Evolutionary conservation across 192 early-diverging fungal species (phyloP), one percentile per base, ranked within the genome.

Genomic region (Phlyctochytrium arcticum): DNA sequence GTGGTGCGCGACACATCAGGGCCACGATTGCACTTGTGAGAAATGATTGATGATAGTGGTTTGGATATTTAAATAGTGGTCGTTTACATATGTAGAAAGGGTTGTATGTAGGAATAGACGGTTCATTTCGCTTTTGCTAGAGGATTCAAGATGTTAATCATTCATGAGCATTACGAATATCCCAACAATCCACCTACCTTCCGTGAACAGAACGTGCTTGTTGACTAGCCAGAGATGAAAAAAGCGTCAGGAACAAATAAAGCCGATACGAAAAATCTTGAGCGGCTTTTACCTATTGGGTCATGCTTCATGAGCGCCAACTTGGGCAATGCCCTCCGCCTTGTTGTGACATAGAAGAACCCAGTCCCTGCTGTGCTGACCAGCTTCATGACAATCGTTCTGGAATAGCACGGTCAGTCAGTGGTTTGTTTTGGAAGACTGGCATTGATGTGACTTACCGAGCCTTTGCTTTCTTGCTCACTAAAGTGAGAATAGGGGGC

Each of bases 241-340:
- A 26, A 21, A 27, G 8, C 31, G 21, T 15, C 32, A 10, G n/a
- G 0, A 21, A 39, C 7, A 31, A 36, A 12, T 6, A 26, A 30
- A 10, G 7, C 8, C 4, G 36, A 7, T 24, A 42, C 0, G 24
- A 26, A 29, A 5, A 21, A 62, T 34, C 33, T 34, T 30, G 24
- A 27, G 4, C 50, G 37, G 10, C 34, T 17, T 67, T 44, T 80
- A 90, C 88, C 88, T 60, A 85, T 77, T 35, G 96, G 96, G 76
- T 98, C 96, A 65, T 87, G 91, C 82, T 98, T 98, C 87, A 92
- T 92, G 67, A 93, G 83, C 32, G 87, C 82, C 50, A 98, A 77
- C 65, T 94, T 94, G 55, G 89, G 84, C 29, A 87, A 80, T 29
- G 89, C 79, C 54, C 89, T 79, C 62, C 92, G 85, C 36, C 92